phyloP scores from a whole-genome alignment of 441 rosid genomes.

The Erodium chrysanthum region DNA sequence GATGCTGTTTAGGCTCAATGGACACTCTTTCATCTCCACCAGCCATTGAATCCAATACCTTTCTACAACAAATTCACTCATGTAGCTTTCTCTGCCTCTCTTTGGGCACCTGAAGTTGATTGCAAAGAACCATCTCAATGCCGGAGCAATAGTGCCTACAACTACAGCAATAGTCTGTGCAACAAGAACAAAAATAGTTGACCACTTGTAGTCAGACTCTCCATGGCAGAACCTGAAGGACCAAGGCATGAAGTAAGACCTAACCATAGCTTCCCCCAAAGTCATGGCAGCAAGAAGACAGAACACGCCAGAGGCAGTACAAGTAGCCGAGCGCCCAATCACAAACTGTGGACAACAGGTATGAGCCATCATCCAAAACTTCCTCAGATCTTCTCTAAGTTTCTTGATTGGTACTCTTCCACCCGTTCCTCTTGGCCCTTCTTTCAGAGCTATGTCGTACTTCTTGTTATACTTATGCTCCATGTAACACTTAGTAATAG shows the following conservation, averaged over 20 bases:
- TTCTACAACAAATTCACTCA: conserved; percentile 41
- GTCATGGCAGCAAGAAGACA: conserved; percentile 34
- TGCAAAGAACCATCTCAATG: conserved; percentile 60
- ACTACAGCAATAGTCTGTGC: conserved; percentile 53
- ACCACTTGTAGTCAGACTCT: conserved; percentile 79
- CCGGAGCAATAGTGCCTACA: conserved; percentile 62
- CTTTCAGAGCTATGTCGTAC: conserved; percentile 40
- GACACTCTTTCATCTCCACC: conserved; percentile 56
- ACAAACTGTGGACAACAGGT: conserved; percentile 81
- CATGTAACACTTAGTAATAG: conserved; percentile 37
- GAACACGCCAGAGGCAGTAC: conserved; percentile 55
- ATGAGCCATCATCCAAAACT: conserved; percentile 85
- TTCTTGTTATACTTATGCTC: conserved; percentile 56
- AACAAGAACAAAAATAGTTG: conserved; percentile 39
- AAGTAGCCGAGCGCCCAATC: conserved; percentile 56
- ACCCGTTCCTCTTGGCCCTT: conserved; percentile 25
- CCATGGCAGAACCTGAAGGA: conserved; percentile 55
- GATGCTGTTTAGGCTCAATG: conserved; percentile 28
- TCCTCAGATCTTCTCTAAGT: conserved; percentile 46
- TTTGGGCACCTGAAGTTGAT: conserved; percentile 56
- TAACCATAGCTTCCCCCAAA: conserved; percentile 38
- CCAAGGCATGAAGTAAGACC: conserved; percentile 45
- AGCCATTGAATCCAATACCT: conserved; percentile 55
- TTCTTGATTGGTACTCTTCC: conserved; percentile 20
- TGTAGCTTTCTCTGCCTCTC: conserved; percentile 24